phyloP scores from a whole-genome alignment of 73 alveolate genomes.

The Tetrahymena borealis region DNA sequence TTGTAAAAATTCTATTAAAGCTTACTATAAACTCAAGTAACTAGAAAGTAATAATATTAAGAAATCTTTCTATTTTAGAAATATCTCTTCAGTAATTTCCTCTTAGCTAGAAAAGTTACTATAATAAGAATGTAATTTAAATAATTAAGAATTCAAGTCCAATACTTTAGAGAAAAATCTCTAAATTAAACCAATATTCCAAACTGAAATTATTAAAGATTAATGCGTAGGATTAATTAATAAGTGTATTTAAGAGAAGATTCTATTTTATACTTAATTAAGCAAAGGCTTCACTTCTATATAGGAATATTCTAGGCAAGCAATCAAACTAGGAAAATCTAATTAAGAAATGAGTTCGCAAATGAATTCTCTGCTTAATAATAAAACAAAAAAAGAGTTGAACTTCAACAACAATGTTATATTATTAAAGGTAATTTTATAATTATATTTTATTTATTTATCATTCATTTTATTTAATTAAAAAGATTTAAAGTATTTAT shows the following conservation, averaged over 20 bases:
- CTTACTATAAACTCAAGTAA: neutral
- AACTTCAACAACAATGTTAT: neutral
- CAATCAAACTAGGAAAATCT: neutral
- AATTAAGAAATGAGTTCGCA: neutral
- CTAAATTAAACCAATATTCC: neutral
- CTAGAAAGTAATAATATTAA: neutral
- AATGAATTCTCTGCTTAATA: neutral
- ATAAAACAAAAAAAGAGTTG: neutral
- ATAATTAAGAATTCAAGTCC: neutral
- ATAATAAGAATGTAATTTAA: neutral
- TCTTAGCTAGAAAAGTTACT: neutral
- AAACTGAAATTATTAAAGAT: neutral
- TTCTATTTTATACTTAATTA: neutral
- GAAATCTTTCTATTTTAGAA: neutral
- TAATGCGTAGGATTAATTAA: neutral
- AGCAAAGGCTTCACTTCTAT: neutral
- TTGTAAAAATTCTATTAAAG: neutral
- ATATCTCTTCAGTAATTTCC: neutral
- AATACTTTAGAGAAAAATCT: neutral
- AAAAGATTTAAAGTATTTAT: neutral
- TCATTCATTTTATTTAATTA: neutral
- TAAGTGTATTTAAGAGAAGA: neutral
- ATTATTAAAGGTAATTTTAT: neutral
- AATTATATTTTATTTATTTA: neutral
- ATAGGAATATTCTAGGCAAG: neutral